These are phyloP conservation scores for Ananas comosus DNA, from an alignment of 176 grass and related monocot species.

Conservation along the genomic window DNA sequence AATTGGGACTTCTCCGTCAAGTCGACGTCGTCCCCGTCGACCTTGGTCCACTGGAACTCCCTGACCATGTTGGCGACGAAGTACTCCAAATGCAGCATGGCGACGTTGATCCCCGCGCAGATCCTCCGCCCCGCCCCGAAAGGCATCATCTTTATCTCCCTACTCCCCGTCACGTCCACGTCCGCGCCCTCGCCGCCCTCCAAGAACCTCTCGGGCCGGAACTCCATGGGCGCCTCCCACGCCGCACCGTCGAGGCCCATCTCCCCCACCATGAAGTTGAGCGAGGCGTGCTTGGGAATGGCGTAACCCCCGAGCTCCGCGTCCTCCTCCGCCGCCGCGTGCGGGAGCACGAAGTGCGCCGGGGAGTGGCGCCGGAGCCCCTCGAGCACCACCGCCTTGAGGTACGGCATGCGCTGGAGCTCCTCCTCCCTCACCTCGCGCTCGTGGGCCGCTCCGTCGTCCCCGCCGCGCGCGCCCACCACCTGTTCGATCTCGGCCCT, in stretches of 20 bases:
- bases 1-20: constrained; percentile 52
- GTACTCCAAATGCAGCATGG: constrained; percentile 58
- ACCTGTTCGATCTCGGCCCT: constrained; percentile 25
- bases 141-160: constrained; percentile 71
- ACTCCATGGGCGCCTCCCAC: constrained; percentile 40
- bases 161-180: constrained; percentile 53
- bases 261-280: constrained; percentile 60
- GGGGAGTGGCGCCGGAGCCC: constrained; percentile 50
- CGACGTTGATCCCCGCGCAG: constrained; percentile 35
- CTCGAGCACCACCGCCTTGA: constrained; percentile 55
- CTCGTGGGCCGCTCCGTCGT: background rate
- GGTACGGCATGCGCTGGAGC: constrained; percentile 42
- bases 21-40: constrained; percentile 48
- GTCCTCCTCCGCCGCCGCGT: constrained; percentile 39
- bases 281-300: constrained; percentile 38
- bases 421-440: constrained; percentile 38
- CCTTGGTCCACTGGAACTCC: constrained; percentile 52
- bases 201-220: constrained; percentile 54
- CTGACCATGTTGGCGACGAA: constrained; percentile 60
- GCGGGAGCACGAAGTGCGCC: constrained; percentile 40
- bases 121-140: constrained; percentile 62
- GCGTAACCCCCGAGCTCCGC: constrained; percentile 29
- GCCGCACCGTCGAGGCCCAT: constrained; percentile 37
- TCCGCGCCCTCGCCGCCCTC: constrained; percentile 33
- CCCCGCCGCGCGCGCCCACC: background rate